A percentile compares a stretch with the other conserved stretches of the same genome.
These are phyloP conservation scores for Stagonosporopsis rhizophila DNA, from an alignment of 2,329 filamentous ascomycete species.

Conservation along the genomic window DNA sequence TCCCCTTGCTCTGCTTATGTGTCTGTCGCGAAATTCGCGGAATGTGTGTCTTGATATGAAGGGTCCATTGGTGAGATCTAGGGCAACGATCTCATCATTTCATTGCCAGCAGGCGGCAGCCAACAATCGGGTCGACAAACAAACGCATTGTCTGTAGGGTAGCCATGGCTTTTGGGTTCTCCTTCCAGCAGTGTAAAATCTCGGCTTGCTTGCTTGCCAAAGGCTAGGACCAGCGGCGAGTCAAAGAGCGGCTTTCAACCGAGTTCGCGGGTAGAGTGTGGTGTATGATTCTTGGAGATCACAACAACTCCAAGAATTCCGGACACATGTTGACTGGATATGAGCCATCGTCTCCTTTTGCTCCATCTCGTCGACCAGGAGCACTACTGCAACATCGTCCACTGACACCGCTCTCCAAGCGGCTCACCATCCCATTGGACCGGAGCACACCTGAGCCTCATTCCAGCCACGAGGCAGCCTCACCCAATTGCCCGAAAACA, in stretches of 20 bases:
- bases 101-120: too few relatives aligned
- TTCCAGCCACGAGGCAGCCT: background rate
- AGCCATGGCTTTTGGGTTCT: too few relatives aligned
- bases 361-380: conserved; percentile 1
- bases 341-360: background rate
- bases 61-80: too few relatives aligned
- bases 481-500: conserved; percentile 9
- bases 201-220: too few relatives aligned
- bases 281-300: background rate
- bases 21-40: too few relatives aligned
- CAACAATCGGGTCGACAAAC: too few relatives aligned
- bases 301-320: background rate
- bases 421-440: conserved; percentile 4
- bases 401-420: background rate
- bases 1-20: too few relatives aligned
- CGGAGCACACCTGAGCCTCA: conserved; percentile 14
- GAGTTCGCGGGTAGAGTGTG: too few relatives aligned
- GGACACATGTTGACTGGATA: background rate
- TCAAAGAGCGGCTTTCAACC: background rate
- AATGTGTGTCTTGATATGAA: too few relatives aligned
- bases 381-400: background rate
- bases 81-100: too few relatives aligned
- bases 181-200: too few relatives aligned
- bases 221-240: background rate
- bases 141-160: too few relatives aligned